These are phyloP conservation scores for Rhizomucor miehei DNA, from an alignment of 371 early-diverging fungal genomes.

Conservation along the genomic window DNA sequence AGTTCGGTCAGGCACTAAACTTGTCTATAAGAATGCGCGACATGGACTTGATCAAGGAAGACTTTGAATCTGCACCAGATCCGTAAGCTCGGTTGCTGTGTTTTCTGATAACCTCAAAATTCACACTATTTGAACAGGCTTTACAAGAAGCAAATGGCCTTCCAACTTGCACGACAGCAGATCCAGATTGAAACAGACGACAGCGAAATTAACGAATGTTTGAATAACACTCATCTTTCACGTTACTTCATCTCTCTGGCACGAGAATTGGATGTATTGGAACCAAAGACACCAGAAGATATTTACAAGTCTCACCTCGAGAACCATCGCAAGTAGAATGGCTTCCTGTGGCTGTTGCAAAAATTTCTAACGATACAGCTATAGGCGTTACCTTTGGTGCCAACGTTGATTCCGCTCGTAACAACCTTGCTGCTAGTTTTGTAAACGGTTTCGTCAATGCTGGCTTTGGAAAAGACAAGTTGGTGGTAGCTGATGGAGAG, in stretches of 20 bases:
- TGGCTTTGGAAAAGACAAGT: slow-evolving; percentile 93
- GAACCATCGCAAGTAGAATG: slow-evolving; percentile 61
- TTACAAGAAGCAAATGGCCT: slow-evolving; percentile 93
- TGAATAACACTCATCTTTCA: slow-evolving; percentile 85
- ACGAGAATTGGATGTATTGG: slow-evolving; percentile 90
- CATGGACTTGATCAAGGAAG: slow-evolving; percentile 77
- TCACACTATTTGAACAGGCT: no score
- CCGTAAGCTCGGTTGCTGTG: slow-evolving; percentile 50
- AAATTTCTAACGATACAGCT: neutral
- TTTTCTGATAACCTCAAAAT: neutral
- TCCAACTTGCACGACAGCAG: slow-evolving; percentile 90
- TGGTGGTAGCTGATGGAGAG: slow-evolving; percentile 81
- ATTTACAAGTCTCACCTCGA: slow-evolving; percentile 97
- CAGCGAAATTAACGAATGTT: slow-evolving; percentile 76
- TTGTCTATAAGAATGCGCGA: slow-evolving; percentile 86
- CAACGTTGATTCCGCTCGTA: slow-evolving; percentile 90
- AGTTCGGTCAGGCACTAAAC: slow-evolving; percentile 80
- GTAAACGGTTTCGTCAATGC: slow-evolving; percentile 98
- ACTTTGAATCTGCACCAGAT: slow-evolving; percentile 85
- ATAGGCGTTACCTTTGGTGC: slow-evolving; percentile 56
- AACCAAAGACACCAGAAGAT: slow-evolving; percentile 95
- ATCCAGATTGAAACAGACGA: slow-evolving; percentile 81
- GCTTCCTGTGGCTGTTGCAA: neutral
- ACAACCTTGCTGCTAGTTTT: slow-evolving; percentile 94
- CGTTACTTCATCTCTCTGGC: slow-evolving; percentile 87